Evolutionary conservation across 257 asterid species (phyloP).

Genomic region (Oldenlandia corymbosa): DNA sequence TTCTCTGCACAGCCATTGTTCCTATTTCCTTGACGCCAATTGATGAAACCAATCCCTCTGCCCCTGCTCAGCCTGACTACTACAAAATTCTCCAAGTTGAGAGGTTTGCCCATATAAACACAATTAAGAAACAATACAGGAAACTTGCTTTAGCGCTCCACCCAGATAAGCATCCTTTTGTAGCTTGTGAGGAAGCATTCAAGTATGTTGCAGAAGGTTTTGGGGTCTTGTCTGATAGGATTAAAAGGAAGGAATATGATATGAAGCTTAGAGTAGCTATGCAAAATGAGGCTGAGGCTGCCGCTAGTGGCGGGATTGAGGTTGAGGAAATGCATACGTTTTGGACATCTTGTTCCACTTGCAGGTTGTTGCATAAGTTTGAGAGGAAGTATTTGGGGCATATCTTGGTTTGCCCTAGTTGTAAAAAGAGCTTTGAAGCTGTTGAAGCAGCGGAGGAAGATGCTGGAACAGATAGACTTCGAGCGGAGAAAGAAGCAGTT

Average conservation of each 20-base stretch:
- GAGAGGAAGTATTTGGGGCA: slow-evolving; percentile 70
- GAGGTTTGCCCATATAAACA: slow-evolving; percentile 55
- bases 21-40: slow-evolving; percentile 12
- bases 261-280: slow-evolving; percentile 54
- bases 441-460: slow-evolving; percentile 39
- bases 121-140: slow-evolving; percentile 67
- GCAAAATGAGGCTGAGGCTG: slow-evolving; percentile 50
- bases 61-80: slow-evolving; percentile 42
- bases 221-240: slow-evolving; percentile 64
- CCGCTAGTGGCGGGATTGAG: slow-evolving; percentile 27
- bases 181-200: slow-evolving; percentile 73
- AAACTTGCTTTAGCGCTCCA: slow-evolving; percentile 71
- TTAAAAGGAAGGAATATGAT: slow-evolving; percentile 72
- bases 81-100: slow-evolving; percentile 63
- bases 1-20: slow-evolving; percentile 38
- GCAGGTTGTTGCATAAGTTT: slow-evolving; percentile 61
- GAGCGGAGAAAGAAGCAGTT: slow-evolving; percentile 20
- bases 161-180: slow-evolving; percentile 65
- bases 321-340: slow-evolving; percentile 37
- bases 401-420: slow-evolving; percentile 63
- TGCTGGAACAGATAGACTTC: slow-evolving; percentile 3
- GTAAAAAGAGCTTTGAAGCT: slow-evolving; percentile 69
- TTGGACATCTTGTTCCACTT: slow-evolving; percentile 55
- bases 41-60: slow-evolving; percentile 1
- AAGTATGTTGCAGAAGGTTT: slow-evolving; percentile 76